These are phyloP conservation scores for Santalum album DNA, from an alignment of 164 flowering plant genomes.

Conservation along the genomic window DNA sequence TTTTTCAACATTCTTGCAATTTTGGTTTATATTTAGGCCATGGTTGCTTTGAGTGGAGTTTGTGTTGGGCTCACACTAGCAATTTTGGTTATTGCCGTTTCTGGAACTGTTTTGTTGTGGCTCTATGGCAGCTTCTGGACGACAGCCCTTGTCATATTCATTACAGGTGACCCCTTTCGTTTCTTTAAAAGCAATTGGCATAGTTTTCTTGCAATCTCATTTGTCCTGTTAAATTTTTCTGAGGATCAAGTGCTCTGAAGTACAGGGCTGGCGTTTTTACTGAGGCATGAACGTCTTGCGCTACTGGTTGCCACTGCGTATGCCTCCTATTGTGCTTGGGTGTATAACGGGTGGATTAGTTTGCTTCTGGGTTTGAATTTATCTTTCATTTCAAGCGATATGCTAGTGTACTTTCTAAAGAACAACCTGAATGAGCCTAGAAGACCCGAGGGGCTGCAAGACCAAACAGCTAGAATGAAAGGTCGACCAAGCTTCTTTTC, in stretches of 20 bases:
- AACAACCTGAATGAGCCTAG: slow-evolving; percentile 45
- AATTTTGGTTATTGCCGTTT: slow-evolving; percentile 34
- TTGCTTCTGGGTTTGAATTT: slow-evolving; percentile 64
- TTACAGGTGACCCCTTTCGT: slow-evolving; percentile 50
- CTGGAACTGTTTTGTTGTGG: slow-evolving; percentile 60
- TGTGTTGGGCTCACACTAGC: slow-evolving; percentile 54
- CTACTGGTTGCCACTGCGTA: slow-evolving; percentile 57
- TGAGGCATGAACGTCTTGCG: slow-evolving; percentile 57
- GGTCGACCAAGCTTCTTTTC: slow-evolving; percentile 30
- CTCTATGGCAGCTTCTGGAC: slow-evolving; percentile 95
- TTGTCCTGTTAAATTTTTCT: not conserved
- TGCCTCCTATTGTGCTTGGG: slow-evolving; percentile 71
- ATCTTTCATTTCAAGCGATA: slow-evolving; percentile 86
- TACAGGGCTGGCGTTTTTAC: slow-evolving; percentile 69
- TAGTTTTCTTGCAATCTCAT: not conserved
- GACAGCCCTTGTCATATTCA: slow-evolving; percentile 39
- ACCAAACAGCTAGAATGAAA: slow-evolving; percentile 36
- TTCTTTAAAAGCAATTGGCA: not conserved
- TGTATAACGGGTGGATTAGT: slow-evolving; percentile 81
- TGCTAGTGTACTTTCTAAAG: slow-evolving; percentile 58
- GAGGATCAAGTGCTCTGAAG: slow-evolving; percentile 8
- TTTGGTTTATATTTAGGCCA: slow-evolving; percentile 36
- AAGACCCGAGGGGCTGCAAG: slow-evolving; percentile 27
- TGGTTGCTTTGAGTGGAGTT: slow-evolving; percentile 44
- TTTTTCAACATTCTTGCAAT: not conserved